Evolutionary conservation across 2,329 filamentous ascomycete genomes (phyloP).

Genomic region (Penicillium digitatum): DNA sequence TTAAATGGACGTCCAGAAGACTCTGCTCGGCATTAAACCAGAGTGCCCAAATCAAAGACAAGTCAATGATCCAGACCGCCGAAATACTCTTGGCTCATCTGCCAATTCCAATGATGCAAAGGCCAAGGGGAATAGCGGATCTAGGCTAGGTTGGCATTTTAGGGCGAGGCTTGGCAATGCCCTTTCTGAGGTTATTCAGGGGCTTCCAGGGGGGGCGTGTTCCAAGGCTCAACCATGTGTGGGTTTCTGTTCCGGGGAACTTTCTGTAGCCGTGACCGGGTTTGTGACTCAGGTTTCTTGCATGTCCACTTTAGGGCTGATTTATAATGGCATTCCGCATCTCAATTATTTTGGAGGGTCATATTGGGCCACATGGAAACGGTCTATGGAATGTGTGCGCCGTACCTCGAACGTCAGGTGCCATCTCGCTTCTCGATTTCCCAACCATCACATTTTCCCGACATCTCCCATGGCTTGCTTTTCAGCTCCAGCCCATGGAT

Average conservation of each 20-base stretch:
- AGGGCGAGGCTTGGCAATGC: conserved; percentile 15
- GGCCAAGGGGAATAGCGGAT: conserved; percentile 17
- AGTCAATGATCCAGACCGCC: conserved; percentile 16
- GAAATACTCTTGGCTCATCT: conserved; percentile 1
- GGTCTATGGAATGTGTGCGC: conserved; percentile 1
- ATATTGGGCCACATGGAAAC: background rate
- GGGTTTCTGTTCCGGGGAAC: background rate
- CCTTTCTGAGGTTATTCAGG: conserved; percentile 21
- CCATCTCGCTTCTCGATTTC: background rate
- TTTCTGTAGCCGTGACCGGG: background rate
- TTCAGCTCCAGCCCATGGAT: background rate
- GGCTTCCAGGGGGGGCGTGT: background rate
- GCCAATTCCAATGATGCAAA: conserved; percentile 2
- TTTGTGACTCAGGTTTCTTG: background rate
- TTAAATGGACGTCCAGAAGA: background rate
- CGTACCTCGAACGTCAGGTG: background rate
- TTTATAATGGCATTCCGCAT: background rate
- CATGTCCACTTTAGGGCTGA: background rate
- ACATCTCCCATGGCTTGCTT: background rate
- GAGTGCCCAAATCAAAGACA: conserved; percentile 1
- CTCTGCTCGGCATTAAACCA: background rate
- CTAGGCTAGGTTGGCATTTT: conserved; percentile 11
- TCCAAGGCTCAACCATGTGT: background rate
- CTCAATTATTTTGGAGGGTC: background rate
- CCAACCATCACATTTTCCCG: background rate